Evolutionary conservation across 352 stramenopile genomes (phyloP), one percentile per base, ranked within the genome.

Genomic region (Phytopythium oedochilum): DNA sequence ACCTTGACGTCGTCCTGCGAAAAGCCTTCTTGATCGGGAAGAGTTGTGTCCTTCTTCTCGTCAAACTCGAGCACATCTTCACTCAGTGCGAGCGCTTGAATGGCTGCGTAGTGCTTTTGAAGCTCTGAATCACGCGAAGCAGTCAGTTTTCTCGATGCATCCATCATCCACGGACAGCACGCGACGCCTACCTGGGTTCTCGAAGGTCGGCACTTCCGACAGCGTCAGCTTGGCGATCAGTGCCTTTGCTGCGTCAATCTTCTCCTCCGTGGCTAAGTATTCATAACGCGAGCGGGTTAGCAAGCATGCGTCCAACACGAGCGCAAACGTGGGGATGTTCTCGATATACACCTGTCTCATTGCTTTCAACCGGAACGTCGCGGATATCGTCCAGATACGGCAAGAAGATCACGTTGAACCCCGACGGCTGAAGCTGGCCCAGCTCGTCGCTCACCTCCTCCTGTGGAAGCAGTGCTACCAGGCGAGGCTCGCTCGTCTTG

Each of bases 121-220:
- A 94, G 66, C 51, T 92, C 84, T 93, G 52, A 6, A 45, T 23
- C n/a, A n/a, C n/a, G n/a, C n/a, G n/a, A n/a, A n/a, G n/a, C n/a
- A n/a, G n/a, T n/a, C n/a, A n/a, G n/a, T n/a, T n/a, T n/a, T n/a
- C n/a, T n/a, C n/a, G n/a, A n/a, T n/a, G n/a, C n/a, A n/a, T n/a
- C n/a, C n/a, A n/a, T n/a, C n/a, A n/a, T n/a, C n/a, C n/a, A n/a
- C n/a, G n/a, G n/a, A n/a, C n/a, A n/a, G n/a, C n/a, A n/a, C n/a
- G n/a, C n/a, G n/a, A n/a, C n/a, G n/a, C n/a, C n/a, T n/a, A 88
- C 83, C 83, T 59, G 81, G 84, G 53, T 94, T 94, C 59, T 94
- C 79, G 45, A 94, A 94, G 36, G 66, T 89, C 0, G 81, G 84
- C n/a, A 86, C 50, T 51, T 87, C 82, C 15, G 64, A 59, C 35